These are phyloP conservation scores for Yamadazyma conglobata DNA, from an alignment of 1,139 yeast genomes.

Conservation along the genomic window DNA sequence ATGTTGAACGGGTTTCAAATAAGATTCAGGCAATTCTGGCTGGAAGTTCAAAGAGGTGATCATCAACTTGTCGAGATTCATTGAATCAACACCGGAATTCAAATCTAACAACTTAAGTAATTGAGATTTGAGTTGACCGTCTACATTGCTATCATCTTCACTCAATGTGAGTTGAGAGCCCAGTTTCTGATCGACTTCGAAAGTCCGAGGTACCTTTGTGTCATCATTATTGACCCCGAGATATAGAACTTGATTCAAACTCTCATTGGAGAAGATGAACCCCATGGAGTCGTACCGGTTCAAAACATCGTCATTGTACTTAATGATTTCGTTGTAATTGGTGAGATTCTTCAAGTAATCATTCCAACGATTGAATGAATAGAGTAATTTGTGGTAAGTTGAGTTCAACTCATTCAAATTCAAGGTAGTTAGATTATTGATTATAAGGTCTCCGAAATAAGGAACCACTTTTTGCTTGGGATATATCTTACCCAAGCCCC, in stretches of 20 bases:
- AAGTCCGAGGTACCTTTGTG: slow-evolving; percentile 20
- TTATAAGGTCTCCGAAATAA: slow-evolving; percentile 77
- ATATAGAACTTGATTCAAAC: slow-evolving; percentile 43
- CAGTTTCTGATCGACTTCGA: slow-evolving; percentile 9
- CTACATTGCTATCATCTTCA: slow-evolving; percentile 1
- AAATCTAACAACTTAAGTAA: slow-evolving; percentile 35
- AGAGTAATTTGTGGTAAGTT: slow-evolving; percentile 64
- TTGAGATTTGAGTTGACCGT: slow-evolving; percentile 20
- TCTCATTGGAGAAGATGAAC: slow-evolving; percentile 45
- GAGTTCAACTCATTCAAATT: slow-evolving; percentile 58
- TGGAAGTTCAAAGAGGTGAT: slow-evolving; percentile 35
- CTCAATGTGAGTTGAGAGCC: background rate
- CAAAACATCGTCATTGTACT: slow-evolving; percentile 43
- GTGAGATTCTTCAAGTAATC: slow-evolving; percentile 49
- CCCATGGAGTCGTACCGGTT: slow-evolving; percentile 45
- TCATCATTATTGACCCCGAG: slow-evolving; percentile 37
- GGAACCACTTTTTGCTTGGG: slow-evolving; percentile 82
- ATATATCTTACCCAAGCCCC: slow-evolving; percentile 77
- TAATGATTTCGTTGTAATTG: slow-evolving; percentile 37
- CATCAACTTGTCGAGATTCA: slow-evolving; percentile 39
- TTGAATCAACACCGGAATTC: slow-evolving; percentile 32
- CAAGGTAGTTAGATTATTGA: slow-evolving; percentile 30
- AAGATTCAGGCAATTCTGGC: slow-evolving; percentile 41
- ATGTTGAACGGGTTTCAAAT: slow-evolving; percentile 19
- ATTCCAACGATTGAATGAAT: slow-evolving; percentile 81